Conservation (phyloP, 2,329 filamentous ascomycete species). For the Pseudonectria foliicola region DNA sequence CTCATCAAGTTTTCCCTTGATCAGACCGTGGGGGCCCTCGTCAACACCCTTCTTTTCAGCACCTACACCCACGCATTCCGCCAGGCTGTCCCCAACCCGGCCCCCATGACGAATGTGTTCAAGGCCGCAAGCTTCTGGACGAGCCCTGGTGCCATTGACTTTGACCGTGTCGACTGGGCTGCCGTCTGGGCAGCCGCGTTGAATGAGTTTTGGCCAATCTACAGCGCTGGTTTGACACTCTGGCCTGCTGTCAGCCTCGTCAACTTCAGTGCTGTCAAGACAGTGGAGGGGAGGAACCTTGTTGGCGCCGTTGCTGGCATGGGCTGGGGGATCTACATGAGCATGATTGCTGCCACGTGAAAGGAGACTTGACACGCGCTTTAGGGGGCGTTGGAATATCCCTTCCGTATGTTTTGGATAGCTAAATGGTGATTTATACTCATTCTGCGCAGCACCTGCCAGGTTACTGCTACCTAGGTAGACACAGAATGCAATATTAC, state of each 20-base stretch:
- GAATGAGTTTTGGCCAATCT: conserved; percentile 56
- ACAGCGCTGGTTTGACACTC: conserved; percentile 60
- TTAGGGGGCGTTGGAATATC: too few species aligned
- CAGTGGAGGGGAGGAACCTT: conserved; percentile 63
- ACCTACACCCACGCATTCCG: conserved; percentile 51
- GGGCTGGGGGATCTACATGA: conserved; percentile 69
- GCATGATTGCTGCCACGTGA: conserved; percentile 44
- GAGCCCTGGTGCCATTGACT: conserved; percentile 36
- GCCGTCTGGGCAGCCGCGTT: conserved; percentile 36
- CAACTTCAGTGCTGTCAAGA: conserved; percentile 62
- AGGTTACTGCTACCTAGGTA: background rate
- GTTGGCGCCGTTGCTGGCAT: conserved; percentile 67
- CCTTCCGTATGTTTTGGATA: background rate
- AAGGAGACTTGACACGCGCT: background rate
- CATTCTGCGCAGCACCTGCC: too few species aligned
- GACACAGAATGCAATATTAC: background rate
- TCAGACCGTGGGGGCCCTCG: conserved; percentile 56
- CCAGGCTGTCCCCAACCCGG: conserved; percentile 37
- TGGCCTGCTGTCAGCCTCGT: conserved; percentile 65
- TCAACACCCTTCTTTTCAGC: conserved; percentile 61
- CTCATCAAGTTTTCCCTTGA: conserved; percentile 61
- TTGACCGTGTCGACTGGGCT: conserved; percentile 37
- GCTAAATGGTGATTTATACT: too few species aligned
- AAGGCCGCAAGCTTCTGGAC: conserved; percentile 28
- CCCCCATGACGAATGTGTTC: conserved; percentile 30